Evolutionary conservation across 495 filamentous ascomycete genomes (phyloP), one percentile per base, ranked within the genome.

Genomic region (Hypoxylon crocopeplum): DNA sequence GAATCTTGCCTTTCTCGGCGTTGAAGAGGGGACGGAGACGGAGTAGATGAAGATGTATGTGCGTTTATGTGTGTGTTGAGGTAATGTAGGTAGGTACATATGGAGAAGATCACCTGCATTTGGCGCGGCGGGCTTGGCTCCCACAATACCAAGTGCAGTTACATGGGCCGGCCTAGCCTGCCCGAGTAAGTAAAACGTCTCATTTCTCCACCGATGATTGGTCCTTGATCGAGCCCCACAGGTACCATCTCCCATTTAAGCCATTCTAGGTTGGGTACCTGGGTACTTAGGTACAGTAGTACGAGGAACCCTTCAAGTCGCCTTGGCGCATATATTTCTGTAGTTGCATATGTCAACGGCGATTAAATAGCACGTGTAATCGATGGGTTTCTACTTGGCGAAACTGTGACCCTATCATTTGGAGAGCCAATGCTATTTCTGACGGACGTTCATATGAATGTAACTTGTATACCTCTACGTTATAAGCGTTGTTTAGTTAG

Each of bases 21-120:
- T 53, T 13, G 41, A 48, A 54, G 48, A 53, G 54, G 52, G 59
- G 59, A 53, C 41, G 24, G 41, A 48, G 48, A 51, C 51, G 47
- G 33, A 25, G 30, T 16, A n/a, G 48, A 36, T 51, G 52, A 56
- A 51, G 54, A 54, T 58, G 46, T 17, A 16, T 17, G 30, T 22
- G 16, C 16, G 8, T 21, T 19, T 11, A 21, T 21, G 17, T 7
- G 17, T 46, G 48, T 47, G 44, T 5, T 34, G 48, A 49, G 53
- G 48, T 59, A 36, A 62, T 37, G 52, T 52, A 62, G 27, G 53
- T 48, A 53, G 48, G 48, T 36, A 63, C 59, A 57, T 64, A 64
- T 27, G 54, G 53, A 48, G 30, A 45, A 56, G 56, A 56, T 65
- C 62, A 65, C 56, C 62, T 65, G 62, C 62, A 60, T 65, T 59